These are phyloP conservation scores for Mycena venus DNA, from an alignment of 768 basidiomycete species.

Conservation along the genomic window DNA sequence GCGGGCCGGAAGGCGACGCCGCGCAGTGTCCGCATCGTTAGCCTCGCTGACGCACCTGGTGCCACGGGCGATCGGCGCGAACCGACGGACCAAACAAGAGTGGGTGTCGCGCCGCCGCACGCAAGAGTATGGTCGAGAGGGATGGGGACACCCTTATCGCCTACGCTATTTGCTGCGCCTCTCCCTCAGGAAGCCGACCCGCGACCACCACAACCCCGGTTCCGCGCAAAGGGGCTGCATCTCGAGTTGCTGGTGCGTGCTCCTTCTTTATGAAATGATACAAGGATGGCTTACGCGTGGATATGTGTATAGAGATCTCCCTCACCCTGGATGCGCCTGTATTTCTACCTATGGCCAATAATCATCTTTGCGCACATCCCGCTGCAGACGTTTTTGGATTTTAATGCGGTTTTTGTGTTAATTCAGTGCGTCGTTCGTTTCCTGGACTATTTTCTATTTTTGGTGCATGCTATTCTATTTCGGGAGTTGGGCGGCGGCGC, in stretches of 20 bases:
- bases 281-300: not conserved
- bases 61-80: constrained; percentile 59
- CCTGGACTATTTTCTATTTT: too few species aligned
- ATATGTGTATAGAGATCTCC: not conserved
- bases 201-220: constrained; percentile 69
- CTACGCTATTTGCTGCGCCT: constrained; percentile 60
- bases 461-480: too few species aligned
- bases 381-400: constrained; percentile 89
- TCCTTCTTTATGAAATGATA: not conserved
- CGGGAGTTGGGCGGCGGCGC: too few species aligned
- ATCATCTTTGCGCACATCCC: constrained; percentile 80
- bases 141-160: constrained; percentile 57
- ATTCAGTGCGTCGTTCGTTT: constrained; percentile 88
- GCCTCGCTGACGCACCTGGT: constrained; percentile 66
- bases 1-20: constrained; percentile 84
- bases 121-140: constrained; percentile 73
- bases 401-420: constrained; percentile 88
- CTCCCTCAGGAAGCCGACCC: constrained; percentile 50
- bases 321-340: constrained; percentile 64
- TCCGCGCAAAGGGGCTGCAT: constrained; percentile 76
- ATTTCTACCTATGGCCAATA: constrained; percentile 80
- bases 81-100: constrained; percentile 64
- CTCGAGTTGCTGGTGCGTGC: constrained; percentile 64
- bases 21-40: constrained; percentile 86
- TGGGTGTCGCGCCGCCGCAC: constrained; percentile 49